These are phyloP conservation scores for Alternaria ethzedia DNA, from an alignment of 2,329 filamentous ascomycete genomes.

Conservation along the genomic window DNA sequence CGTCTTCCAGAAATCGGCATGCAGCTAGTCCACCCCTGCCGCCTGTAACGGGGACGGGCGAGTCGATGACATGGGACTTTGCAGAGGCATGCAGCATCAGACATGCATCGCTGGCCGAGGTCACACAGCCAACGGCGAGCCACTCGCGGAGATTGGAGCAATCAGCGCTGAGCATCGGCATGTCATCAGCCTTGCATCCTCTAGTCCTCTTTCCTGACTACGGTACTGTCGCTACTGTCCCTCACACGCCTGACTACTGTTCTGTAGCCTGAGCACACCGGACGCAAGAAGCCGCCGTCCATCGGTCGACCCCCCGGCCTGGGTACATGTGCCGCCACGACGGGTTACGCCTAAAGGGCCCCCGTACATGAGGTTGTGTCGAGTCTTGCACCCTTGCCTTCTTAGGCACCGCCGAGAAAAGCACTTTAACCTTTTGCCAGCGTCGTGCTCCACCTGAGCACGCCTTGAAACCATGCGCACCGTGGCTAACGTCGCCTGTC, in stretches of 20 bases:
- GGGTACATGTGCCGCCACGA: slow-evolving; percentile 36
- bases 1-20: slow-evolving; percentile 45
- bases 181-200: slow-evolving; percentile 34
- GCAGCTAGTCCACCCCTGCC: slow-evolving; percentile 26
- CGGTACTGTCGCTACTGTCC: too few species aligned
- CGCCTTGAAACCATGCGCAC: slow-evolving; percentile 41
- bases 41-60: slow-evolving; percentile 27
- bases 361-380: slow-evolving; percentile 13
- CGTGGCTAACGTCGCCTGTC: slow-evolving; percentile 26
- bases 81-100: slow-evolving; percentile 35
- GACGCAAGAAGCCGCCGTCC: slow-evolving; percentile 23
- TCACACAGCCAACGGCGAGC: slow-evolving; percentile 41
- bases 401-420: slow-evolving; percentile 37
- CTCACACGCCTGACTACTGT: too few species aligned
- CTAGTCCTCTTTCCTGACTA: background rate
- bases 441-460: slow-evolving; percentile 25
- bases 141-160: slow-evolving; percentile 43
- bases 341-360: slow-evolving; percentile 28
- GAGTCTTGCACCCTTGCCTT: slow-evolving; percentile 19
- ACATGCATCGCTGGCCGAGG: slow-evolving; percentile 27
- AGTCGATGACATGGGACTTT: slow-evolving; percentile 27
- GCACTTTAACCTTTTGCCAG: slow-evolving; percentile 23
- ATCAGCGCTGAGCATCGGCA: slow-evolving; percentile 23
- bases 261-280: slow-evolving; percentile 1
- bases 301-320: slow-evolving; percentile 26